Conservation (phyloP, 495 filamentous ascomycete genomes). For the Halenospora varia region DNA sequence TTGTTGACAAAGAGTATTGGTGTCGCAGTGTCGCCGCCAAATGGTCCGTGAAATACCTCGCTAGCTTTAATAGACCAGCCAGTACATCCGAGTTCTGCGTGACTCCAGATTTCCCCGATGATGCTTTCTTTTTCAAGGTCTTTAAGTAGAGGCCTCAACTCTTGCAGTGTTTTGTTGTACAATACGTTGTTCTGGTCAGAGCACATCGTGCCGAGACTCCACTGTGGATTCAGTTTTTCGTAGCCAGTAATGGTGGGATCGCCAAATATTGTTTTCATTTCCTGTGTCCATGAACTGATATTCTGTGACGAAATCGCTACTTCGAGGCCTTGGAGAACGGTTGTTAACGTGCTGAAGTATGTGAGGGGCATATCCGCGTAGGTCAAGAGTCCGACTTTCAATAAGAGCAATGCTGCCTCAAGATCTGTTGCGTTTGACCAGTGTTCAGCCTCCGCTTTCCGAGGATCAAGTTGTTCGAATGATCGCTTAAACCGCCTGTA, state of each 20-base stretch:
- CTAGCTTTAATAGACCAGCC: conserved; percentile 14
- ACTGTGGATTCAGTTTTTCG: neutral
- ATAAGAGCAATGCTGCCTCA: neutral
- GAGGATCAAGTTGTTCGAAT: neutral
- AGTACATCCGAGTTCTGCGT: neutral
- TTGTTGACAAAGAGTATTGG: neutral
- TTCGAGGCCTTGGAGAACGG: neutral
- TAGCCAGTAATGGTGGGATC: neutral
- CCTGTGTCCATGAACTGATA: neutral
- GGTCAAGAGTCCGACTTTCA: neutral
- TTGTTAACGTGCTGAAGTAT: neutral
- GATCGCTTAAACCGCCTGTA: neutral
- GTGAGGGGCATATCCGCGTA: neutral
- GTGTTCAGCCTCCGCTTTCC: neutral
- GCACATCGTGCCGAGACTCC: neutral
- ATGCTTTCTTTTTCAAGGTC: neutral
- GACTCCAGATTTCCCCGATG: neutral
- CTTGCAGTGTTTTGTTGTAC: conserved; percentile 1
- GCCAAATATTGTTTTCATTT: neutral
- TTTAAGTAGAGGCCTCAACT: conserved; percentile 1
- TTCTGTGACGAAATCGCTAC: neutral
- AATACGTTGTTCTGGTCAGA: conserved; percentile 5
- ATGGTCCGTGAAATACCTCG: neutral
- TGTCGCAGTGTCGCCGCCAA: neutral
- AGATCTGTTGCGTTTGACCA: neutral